phyloP scores from a whole-genome alignment of 805 yeast species.

The Candida boleticola region DNA sequence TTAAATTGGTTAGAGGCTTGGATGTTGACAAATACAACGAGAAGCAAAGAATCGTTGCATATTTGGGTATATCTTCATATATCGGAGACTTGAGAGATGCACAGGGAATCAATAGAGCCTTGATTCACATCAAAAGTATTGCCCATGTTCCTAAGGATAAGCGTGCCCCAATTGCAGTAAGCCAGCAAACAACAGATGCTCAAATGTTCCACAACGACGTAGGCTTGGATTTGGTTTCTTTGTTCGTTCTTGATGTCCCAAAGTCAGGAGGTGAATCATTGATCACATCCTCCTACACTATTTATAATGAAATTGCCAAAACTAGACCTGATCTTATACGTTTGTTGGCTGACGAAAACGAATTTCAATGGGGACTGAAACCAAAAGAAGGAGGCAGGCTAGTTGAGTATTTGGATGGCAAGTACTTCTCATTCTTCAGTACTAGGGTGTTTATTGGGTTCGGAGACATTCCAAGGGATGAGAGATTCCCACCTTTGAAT shows the following conservation, averaged over 20 bases:
- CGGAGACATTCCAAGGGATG: conserved; percentile 11
- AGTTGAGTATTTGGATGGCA: conserved; percentile 6
- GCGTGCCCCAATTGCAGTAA: conserved; percentile 12
- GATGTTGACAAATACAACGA: conserved; percentile 9
- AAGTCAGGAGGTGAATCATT: conserved; percentile 10
- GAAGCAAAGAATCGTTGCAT: conserved; percentile 7
- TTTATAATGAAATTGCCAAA: conserved; percentile 10
- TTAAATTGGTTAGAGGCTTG: conserved; percentile 9
- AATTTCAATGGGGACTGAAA: conserved; percentile 4
- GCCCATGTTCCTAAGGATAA: conserved; percentile 10
- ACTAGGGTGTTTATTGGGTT: conserved; percentile 11
- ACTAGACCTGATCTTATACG: conserved; percentile 9
- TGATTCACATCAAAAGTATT: conserved; percentile 11
- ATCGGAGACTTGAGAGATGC: conserved; percentile 12
- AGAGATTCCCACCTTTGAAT: conserved; percentile 8
- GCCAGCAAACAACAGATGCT: conserved; percentile 13
- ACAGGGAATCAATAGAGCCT: conserved; percentile 11
- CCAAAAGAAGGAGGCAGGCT: conserved; percentile 9
- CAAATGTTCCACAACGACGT: conserved; percentile 12
- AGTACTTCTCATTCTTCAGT: conserved; percentile 6
- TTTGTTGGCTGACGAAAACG: conserved; percentile 6
- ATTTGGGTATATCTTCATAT: conserved; percentile 10
- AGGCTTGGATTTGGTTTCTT: conserved; percentile 11
- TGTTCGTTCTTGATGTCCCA: conserved; percentile 10
- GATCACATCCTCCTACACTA: conserved; percentile 8